Conservation (phyloP, 805 yeast species). For the Brettanomyces nanus region DNA sequence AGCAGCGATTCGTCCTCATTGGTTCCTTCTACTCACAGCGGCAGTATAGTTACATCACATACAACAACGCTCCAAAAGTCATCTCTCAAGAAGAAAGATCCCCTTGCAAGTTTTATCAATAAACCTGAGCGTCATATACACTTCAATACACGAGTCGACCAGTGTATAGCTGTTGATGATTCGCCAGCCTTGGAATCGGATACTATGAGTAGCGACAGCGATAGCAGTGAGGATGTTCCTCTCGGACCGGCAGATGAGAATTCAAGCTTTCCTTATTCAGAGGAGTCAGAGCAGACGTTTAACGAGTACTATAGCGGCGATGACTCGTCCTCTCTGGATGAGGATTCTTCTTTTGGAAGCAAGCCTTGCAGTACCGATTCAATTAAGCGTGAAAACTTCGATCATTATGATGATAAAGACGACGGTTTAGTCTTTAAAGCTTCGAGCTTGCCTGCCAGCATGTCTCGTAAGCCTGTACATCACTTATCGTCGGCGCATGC, state of each 20-base stretch:
- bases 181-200: slow-evolving; percentile 2
- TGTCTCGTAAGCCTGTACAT: not conserved
- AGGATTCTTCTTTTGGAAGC: not conserved
- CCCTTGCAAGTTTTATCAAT: not conserved
- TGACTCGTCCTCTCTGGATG: slow-evolving; percentile 2
- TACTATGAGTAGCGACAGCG: slow-evolving; percentile 12
- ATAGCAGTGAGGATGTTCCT: not conserved
- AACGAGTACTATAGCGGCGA: slow-evolving; percentile 1
- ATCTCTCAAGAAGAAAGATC: slow-evolving; percentile 2
- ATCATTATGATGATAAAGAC: slow-evolving; percentile 19
- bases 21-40: not conserved
- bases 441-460: slow-evolving; percentile 22
- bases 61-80: slow-evolving; percentile 3
- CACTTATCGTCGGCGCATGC: not conserved
- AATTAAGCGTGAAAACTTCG: not conserved
- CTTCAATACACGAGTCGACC: slow-evolving; percentile 90
- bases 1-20: not conserved
- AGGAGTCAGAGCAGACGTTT: slow-evolving; percentile 1
- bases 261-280: not conserved
- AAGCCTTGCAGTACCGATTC: not conserved
- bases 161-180: slow-evolving; percentile 69
- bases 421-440: slow-evolving; percentile 20
- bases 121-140: slow-evolving; percentile 67
- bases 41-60: not conserved
- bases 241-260: not conserved